These are phyloP conservation scores for Blastocystis sp. DNA, from an alignment of 352 stramenopile genomes.

Conservation along the genomic window DNA sequence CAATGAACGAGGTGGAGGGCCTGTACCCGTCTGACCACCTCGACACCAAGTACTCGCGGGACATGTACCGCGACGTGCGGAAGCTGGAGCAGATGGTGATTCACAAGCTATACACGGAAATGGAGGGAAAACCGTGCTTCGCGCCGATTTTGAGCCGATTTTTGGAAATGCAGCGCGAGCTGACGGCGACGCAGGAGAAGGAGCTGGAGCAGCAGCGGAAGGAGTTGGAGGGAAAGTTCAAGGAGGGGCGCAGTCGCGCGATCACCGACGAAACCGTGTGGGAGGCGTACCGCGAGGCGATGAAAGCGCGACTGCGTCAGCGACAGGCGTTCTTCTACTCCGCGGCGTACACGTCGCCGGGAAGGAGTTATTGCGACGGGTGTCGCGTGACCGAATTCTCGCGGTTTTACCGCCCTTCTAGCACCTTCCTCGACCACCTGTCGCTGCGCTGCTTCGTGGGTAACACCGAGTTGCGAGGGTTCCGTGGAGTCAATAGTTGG, in stretches of 20 bases:
- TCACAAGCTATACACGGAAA: neutral
- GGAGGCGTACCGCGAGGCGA: neutral
- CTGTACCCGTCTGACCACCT: slow-evolving; percentile 34
- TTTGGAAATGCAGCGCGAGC: slow-evolving; percentile 6
- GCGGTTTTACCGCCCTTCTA: neutral
- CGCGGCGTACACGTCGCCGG: neutral
- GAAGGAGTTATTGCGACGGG: neutral
- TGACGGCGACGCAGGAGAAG: slow-evolving; percentile 11
- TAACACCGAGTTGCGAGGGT: neutral
- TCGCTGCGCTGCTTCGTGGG: neutral
- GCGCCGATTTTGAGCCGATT: neutral
- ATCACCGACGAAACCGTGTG: neutral
- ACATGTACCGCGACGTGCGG: neutral
- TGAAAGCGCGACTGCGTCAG: neutral
- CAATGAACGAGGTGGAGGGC: neutral
- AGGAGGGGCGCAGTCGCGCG: neutral
- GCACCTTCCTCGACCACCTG: neutral
- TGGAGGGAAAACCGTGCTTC: slow-evolving; percentile 23
- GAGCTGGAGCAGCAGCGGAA: neutral
- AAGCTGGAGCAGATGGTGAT: slow-evolving; percentile 16
- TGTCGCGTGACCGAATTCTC: neutral
- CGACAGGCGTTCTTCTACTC: neutral
- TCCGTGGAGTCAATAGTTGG: neutral
- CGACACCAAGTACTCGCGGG: neutral
- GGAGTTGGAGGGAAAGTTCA: neutral